phyloP scores from a whole-genome alignment of 2,329 filamentous ascomycete genomes.

The Colletotrichum gigasporum region DNA sequence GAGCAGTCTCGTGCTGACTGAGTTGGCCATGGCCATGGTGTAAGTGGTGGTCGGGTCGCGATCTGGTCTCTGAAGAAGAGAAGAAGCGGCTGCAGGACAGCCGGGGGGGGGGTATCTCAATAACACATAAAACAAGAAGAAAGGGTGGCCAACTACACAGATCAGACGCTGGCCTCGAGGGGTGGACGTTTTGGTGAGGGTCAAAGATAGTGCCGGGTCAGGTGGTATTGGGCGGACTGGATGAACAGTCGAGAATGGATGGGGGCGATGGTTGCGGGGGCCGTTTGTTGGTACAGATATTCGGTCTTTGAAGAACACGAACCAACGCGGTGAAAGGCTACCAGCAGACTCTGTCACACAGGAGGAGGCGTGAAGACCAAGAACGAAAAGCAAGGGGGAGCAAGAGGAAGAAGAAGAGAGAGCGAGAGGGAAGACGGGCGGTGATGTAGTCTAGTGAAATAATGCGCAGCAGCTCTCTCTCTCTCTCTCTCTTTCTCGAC shows the following conservation, averaged over 20 bases:
- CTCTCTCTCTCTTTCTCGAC: no score
- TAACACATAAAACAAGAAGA: conserved; percentile 20
- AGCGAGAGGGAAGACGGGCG: neutral
- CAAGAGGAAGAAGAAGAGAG: neutral
- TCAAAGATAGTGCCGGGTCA: conserved; percentile 26
- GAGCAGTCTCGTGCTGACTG: conserved; percentile 24
- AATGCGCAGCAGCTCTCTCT: conserved; percentile 17
- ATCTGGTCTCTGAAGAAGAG: conserved; percentile 24
- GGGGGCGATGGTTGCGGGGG: conserved; percentile 2
- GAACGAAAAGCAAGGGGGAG: conserved; percentile 1
- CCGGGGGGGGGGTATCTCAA: conserved; percentile 30
- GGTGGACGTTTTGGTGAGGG: neutral
- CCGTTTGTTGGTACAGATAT: conserved; percentile 9
- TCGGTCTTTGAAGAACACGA: conserved; percentile 14
- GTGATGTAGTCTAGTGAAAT: conserved; percentile 14
- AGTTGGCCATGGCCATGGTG: conserved; percentile 27
- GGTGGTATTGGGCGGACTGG: conserved; percentile 15
- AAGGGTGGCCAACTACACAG: conserved; percentile 15
- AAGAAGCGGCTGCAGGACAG: conserved; percentile 6
- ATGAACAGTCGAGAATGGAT: conserved; percentile 6
- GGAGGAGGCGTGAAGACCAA: neutral
- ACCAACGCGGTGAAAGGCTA: neutral
- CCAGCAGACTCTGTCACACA: conserved; percentile 2
- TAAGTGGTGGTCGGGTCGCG: conserved; percentile 16
- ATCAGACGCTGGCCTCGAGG: conserved; percentile 10